phyloP scores from a whole-genome alignment of 2,329 filamentous ascomycete species.

The Ceratocystis cacaofunesta region DNA sequence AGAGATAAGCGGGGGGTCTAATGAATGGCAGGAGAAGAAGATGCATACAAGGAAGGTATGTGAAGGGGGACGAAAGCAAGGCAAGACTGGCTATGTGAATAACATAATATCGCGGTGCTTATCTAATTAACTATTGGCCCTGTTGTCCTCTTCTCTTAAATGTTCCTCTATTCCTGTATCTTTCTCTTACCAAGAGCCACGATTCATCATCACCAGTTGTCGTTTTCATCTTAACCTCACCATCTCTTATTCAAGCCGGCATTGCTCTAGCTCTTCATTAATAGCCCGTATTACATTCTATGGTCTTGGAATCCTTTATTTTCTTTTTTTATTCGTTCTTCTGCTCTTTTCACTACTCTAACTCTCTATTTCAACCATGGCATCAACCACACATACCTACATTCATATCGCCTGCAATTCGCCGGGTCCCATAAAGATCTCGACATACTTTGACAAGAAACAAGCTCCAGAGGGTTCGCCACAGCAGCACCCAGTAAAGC shows the following conservation, averaged over 20 bases:
- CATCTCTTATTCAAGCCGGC: not conserved
- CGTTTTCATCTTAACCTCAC: not conserved
- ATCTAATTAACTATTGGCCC: not conserved
- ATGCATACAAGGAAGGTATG: not conserved
- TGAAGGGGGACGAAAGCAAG: not conserved
- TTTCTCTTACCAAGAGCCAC: not conserved
- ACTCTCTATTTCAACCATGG: not conserved
- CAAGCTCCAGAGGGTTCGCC: not conserved
- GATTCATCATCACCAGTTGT: not conserved
- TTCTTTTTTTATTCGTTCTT: not conserved
- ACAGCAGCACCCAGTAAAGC: not conserved
- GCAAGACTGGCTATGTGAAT: conserved; percentile 11
- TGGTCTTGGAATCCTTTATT: not conserved
- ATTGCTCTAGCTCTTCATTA: conserved; percentile 1
- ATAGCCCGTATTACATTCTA: not conserved
- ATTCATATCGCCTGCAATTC: not conserved
- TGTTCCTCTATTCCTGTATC: not conserved
- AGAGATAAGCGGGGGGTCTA: not conserved
- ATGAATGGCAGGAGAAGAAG: not conserved
- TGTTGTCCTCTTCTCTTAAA: not conserved
- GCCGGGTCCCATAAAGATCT: not conserved
- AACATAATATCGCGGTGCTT: not conserved
- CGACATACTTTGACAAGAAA: not conserved
- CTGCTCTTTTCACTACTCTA: not conserved
- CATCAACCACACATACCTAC: not conserved